Conservation (phyloP, 306 rosid species). For the Prunus dulcis region DNA sequence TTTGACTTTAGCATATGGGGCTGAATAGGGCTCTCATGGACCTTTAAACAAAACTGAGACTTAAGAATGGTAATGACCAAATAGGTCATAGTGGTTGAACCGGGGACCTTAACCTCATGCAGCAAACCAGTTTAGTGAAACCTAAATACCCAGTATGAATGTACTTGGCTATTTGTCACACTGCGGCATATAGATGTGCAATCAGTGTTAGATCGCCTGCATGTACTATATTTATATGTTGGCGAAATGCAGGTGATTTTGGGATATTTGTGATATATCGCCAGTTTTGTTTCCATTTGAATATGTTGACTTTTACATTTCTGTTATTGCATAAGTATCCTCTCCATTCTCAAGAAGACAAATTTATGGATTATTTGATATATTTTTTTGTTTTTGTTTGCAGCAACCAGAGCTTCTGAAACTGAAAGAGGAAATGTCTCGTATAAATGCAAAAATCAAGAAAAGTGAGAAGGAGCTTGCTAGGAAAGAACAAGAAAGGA, state of each 20-base stretch:
- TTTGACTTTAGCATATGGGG: neutral
- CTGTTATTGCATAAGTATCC: neutral
- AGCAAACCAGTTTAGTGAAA: neutral
- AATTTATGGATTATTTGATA: conserved; percentile 11
- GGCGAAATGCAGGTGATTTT: neutral
- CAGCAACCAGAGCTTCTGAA: conserved; percentile 98
- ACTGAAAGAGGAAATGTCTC: conserved; percentile 90
- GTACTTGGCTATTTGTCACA: neutral
- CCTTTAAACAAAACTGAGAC: neutral
- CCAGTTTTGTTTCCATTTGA: neutral
- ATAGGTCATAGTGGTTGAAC: neutral
- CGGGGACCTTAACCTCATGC: neutral
- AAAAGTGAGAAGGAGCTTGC: conserved; percentile 73
- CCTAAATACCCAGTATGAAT: neutral
- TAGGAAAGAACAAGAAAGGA: conserved; percentile 58
- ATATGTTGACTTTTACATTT: neutral
- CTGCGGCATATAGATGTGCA: neutral
- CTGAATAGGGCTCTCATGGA: neutral
- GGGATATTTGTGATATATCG: neutral
- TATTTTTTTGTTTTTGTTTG: conserved; percentile 23
- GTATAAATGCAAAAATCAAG: conserved; percentile 79
- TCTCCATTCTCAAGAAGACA: neutral
- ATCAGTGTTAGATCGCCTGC: neutral
- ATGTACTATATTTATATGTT: neutral
- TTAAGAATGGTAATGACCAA: neutral